Percentiles rank a stretch among this genome's conserved stretches.
phyloP scores from a whole-genome alignment of 768 basidiomycete genomes.

The Termitomyces eurrhizus region DNA sequence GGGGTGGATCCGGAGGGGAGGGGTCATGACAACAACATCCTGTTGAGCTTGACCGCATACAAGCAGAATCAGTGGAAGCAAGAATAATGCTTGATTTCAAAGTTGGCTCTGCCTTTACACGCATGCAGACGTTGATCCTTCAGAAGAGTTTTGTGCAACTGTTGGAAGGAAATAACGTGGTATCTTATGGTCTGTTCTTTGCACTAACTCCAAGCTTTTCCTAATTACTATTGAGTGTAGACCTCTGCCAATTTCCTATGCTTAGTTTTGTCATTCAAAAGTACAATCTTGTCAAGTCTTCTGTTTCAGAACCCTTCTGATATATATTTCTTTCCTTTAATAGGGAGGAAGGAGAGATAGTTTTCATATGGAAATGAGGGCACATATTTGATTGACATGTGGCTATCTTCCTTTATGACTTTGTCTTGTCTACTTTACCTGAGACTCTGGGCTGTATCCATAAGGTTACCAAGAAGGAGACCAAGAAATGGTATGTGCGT shows the following conservation, averaged over 20 bases:
- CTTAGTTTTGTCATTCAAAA: constrained; percentile 96
- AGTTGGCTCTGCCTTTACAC: too few relatives aligned
- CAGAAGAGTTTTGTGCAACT: too few relatives aligned
- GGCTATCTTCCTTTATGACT: constrained; percentile 66
- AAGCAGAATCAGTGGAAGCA: too few relatives aligned
- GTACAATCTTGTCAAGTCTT: constrained; percentile 83
- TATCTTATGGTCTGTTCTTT: too few relatives aligned
- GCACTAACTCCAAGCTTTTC: not conserved
- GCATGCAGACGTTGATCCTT: too few relatives aligned
- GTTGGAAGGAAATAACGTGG: too few relatives aligned
- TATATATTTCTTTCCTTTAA: constrained; percentile 79
- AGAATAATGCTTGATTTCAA: too few relatives aligned
- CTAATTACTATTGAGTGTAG: constrained; percentile 38
- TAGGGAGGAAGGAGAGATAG: constrained; percentile 54
- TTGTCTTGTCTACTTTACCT: constrained; percentile 43
- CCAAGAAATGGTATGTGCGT: too few relatives aligned
- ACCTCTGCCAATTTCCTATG: constrained; percentile 97
- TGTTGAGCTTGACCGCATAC: too few relatives aligned
- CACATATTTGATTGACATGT: too few relatives aligned
- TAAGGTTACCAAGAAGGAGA: constrained; percentile 76
- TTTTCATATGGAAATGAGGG: constrained; percentile 89
- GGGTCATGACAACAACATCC: too few relatives aligned
- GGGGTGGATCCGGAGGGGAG: too few relatives aligned
- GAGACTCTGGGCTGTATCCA: constrained; percentile 65
- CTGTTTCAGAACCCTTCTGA: constrained; percentile 90